Base-by-base conservation (phyloP, 108 stramenopile genomes). In the Fragilaria crotonensis region DNA sequence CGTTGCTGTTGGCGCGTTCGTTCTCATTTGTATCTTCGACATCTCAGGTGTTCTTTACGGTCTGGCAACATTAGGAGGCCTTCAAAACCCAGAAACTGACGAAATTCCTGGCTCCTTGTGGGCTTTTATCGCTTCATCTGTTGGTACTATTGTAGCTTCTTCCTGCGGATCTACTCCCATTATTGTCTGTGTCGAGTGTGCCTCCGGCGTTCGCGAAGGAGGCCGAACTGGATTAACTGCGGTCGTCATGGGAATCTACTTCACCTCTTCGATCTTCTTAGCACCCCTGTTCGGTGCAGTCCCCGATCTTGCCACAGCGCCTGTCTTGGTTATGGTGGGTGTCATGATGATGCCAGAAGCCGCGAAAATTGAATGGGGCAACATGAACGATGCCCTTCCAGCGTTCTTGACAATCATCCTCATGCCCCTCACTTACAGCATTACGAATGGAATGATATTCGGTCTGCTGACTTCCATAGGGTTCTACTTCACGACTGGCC, bases 371-470 rank as follows among this genome's bases (percentile, higher is more conserved):
- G 56, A 79, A 26, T 84, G 78, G 78, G 59, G 72, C 1, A 52
- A 70, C 22, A 77, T 80, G 72, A 50, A 33, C 27, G 51, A 75
- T 9, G 73, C 78, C 5, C 49, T 80, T 2, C 72, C 83, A n/a
- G 83, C 83, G 19, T 84, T 84, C 59, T 48, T 84, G 49, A 78
- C 75, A 11, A 48, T 74, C 29, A 66, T 71, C 27, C 58, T 80
- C 64, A 80, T 84, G 79, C 79, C 79, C 11, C 66, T 84, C 52
- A 80, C 83, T 21, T 84, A 73, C 63, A 74, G 72, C 51, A 83
- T 83, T 36, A 68, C 82, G 2, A 75, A 79, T 48, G 82, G 82
- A 21, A 78, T 79, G 54, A 62, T 74, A 17, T n/a, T n/a, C n/a
- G n/a, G n/a, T n/a, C n/a, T n/a, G n/a, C n/a, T 61, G 26, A 55